These are phyloP conservation scores for Anisodus acutangulus DNA, from an alignment of 257 asterid species.

Conservation along the genomic window DNA sequence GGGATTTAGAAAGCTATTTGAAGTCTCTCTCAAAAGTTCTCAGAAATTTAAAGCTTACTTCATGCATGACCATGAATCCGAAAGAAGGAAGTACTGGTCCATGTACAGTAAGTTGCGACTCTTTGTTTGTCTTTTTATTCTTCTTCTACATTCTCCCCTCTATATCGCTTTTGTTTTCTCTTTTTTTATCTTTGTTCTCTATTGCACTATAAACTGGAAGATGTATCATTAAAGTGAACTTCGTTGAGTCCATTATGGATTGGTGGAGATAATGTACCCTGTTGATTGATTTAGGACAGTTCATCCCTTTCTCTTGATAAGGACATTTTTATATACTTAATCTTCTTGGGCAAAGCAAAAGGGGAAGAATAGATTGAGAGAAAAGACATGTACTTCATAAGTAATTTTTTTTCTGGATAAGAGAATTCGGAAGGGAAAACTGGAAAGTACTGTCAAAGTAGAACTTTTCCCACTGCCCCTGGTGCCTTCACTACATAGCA, in stretches of 20 bases:
- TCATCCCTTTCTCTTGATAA: conserved; percentile 7
- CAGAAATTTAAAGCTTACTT: conserved; percentile 72
- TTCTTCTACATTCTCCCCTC: neutral
- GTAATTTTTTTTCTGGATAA: neutral
- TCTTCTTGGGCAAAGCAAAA: neutral
- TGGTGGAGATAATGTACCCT: conserved; percentile 21
- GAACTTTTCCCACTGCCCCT: neutral
- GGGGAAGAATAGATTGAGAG: neutral
- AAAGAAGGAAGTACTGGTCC: conserved; percentile 94
- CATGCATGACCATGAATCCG: conserved; percentile 63
- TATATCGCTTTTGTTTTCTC: neutral
- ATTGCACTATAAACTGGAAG: neutral
- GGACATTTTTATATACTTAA: neutral
- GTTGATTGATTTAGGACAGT: conserved; percentile 4
- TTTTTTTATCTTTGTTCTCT: neutral
- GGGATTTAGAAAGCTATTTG: conserved; percentile 94
- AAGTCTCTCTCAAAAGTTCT: conserved; percentile 93
- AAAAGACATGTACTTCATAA: neutral
- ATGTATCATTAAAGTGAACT: conserved; percentile 22
- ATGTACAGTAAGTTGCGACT: conserved; percentile 71
- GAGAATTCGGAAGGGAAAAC: neutral
- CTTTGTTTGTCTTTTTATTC: neutral
- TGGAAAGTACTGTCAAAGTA: neutral
- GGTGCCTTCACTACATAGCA: neutral
- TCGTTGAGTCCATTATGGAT: conserved; percentile 1